Conservation (phyloP, 345 rosid genomes). For the Eucalyptus cloeziana region DNA sequence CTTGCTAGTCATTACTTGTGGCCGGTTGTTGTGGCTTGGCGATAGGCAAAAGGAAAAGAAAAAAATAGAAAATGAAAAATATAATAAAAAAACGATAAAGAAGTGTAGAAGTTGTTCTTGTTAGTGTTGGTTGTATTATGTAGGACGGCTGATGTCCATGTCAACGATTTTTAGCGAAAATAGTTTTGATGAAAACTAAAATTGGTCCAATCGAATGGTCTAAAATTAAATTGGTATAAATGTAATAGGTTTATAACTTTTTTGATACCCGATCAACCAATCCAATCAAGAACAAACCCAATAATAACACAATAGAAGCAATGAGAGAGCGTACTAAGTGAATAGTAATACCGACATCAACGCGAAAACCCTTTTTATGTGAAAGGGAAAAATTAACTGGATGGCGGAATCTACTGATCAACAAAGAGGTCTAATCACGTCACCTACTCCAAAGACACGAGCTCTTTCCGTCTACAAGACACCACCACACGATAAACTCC, state of each 20-base stretch:
- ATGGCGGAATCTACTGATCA: background rate
- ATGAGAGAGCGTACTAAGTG: background rate
- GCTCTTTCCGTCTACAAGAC: background rate
- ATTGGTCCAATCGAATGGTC: background rate
- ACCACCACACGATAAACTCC: background rate
- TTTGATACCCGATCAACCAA: background rate
- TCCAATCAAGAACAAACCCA: background rate
- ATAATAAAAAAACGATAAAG: too few species aligned
- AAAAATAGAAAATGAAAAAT: too few species aligned
- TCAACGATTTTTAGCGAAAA: too few species aligned
- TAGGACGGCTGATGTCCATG: fast-evolving
- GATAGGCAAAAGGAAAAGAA: background rate
- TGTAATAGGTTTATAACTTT: too few species aligned
- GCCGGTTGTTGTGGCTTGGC: fast-evolving
- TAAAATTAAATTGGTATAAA: too few species aligned
- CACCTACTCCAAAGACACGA: background rate
- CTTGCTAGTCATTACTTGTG: too few species aligned
- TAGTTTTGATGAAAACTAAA: background rate
- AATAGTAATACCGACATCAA: background rate
- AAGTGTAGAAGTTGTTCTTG: too few species aligned
- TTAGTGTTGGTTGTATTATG: fast-evolving
- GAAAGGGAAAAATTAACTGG: background rate
- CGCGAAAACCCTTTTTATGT: background rate
- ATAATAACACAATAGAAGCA: background rate
- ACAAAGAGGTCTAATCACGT: background rate